phyloP scores from a whole-genome alignment of 2,329 filamentous ascomycete species.

The Penicillium sp. region DNA sequence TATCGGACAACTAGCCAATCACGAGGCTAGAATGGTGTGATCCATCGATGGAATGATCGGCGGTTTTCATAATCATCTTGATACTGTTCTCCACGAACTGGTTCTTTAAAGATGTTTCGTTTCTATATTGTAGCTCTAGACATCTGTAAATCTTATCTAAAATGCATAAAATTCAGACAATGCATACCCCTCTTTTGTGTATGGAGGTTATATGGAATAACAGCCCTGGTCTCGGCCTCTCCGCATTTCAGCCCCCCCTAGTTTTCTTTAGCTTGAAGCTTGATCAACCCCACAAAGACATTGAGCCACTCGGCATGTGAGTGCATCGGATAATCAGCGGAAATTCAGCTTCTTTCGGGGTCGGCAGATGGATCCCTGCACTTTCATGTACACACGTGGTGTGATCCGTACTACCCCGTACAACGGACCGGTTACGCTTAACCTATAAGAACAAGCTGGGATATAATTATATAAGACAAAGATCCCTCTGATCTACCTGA shows the following conservation, averaged over 20 bases:
- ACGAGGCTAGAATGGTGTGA: conserved; percentile 9
- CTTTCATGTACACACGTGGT: no score
- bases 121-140: no score
- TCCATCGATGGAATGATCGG: conserved; percentile 16
- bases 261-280: neutral
- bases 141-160: no score
- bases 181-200: no score
- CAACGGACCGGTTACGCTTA: neutral
- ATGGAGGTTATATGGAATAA: no score
- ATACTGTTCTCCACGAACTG: neutral
- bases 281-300: conserved; percentile 15
- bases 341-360: neutral
- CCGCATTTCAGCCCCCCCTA: conserved; percentile 5
- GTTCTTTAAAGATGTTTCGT: no score
- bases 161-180: no score
- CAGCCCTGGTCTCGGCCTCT: neutral
- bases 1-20: conserved; percentile 31
- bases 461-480: neutral
- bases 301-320: conserved; percentile 7
- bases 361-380: neutral
- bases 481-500: neutral
- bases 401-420: neutral
- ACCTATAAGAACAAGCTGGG: conserved; percentile 14
- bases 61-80: neutral
- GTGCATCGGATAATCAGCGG: conserved; percentile 23